Percentiles rank a stretch among this genome's conserved stretches.
Evolutionary conservation across 2,329 filamentous ascomycete species (phyloP).

Genomic region (Sphaerulina vaccinii): DNA sequence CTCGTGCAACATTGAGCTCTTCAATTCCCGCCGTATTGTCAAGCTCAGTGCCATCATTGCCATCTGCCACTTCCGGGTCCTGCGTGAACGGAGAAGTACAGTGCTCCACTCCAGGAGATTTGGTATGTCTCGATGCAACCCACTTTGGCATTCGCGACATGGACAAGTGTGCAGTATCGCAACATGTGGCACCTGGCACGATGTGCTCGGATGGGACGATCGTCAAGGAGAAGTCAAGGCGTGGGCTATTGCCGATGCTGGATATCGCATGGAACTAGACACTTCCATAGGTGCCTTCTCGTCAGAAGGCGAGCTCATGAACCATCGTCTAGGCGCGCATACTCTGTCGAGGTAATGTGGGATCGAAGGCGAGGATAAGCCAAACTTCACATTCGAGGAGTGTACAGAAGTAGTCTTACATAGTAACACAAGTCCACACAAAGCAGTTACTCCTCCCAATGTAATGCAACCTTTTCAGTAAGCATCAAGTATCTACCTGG

Average conservation of each 20-base stretch:
- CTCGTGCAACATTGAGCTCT: background rate
- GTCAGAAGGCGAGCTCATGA: too few relatives aligned
- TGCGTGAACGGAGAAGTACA: slow-evolving; percentile 32
- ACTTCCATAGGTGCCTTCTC: too few relatives aligned
- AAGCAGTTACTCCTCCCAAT: too few relatives aligned
- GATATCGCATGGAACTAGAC: too few relatives aligned
- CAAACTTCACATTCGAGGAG: too few relatives aligned
- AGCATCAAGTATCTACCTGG: background rate
- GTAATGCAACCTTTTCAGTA: too few relatives aligned
- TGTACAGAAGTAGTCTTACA: too few relatives aligned
- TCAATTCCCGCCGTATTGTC: background rate
- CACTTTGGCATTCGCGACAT: slow-evolving; percentile 48
- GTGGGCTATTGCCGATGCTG: too few relatives aligned
- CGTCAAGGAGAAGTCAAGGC: slow-evolving; percentile 15
- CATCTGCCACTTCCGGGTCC: slow-evolving; percentile 9
- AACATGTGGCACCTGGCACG: slow-evolving; percentile 44
- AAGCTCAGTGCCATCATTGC: slow-evolving; percentile 8
- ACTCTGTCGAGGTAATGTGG: too few relatives aligned
- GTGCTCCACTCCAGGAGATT: slow-evolving; percentile 42
- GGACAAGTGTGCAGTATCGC: slow-evolving; percentile 42
- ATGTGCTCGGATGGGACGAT: slow-evolving; percentile 42
- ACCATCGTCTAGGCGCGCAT: too few relatives aligned
- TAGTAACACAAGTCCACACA: too few relatives aligned
- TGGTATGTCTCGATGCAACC: slow-evolving; percentile 45
- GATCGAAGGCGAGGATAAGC: too few relatives aligned